A percentile compares a stretch with the other conserved stretches of the same genome.
Evolutionary conservation across 2,329 filamentous ascomycete genomes (phyloP).

Genomic region (Cytospora chrysosperma): DNA sequence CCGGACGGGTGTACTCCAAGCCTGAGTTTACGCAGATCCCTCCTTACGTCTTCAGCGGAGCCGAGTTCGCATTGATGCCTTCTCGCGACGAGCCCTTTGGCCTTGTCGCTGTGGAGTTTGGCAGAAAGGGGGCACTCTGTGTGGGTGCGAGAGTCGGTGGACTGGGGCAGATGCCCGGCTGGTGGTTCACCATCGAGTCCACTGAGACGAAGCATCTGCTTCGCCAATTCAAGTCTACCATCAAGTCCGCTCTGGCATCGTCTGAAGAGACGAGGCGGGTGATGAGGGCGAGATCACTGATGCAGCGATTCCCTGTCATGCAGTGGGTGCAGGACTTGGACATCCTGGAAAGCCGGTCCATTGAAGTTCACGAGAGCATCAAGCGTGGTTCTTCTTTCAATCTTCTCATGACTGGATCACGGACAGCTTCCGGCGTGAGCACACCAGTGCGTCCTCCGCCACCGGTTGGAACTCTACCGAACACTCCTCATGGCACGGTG

Average conservation of each 20-base stretch:
- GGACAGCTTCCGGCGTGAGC: slow-evolving; percentile 5
- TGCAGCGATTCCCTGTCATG: slow-evolving; percentile 64
- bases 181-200: slow-evolving; percentile 60
- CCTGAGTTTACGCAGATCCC: slow-evolving; percentile 67
- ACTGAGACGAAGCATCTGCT: slow-evolving; percentile 60
- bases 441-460: slow-evolving; percentile 6
- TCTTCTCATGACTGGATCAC: slow-evolving; percentile 5
- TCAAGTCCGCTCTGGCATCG: slow-evolving; percentile 57
- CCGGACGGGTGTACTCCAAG: slow-evolving; percentile 65
- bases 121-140: slow-evolving; percentile 63
- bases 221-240: slow-evolving; percentile 63
- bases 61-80: slow-evolving; percentile 67
- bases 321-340: slow-evolving; percentile 65
- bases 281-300: slow-evolving; percentile 63
- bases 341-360: slow-evolving; percentile 57
- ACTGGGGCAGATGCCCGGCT: slow-evolving; percentile 69
- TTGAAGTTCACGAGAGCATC: slow-evolving; percentile 33
- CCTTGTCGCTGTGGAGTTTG: slow-evolving; percentile 66
- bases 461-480: slow-evolving; percentile 12
- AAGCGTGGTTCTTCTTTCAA: slow-evolving; percentile 9
- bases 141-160: slow-evolving; percentile 66
- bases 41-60: slow-evolving; percentile 64
- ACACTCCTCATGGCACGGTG: not conserved
- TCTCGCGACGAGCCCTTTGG: slow-evolving; percentile 70
- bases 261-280: slow-evolving; percentile 53